phyloP scores from a whole-genome alignment of 345 rosid species.

The Citrus sp. region DNA sequence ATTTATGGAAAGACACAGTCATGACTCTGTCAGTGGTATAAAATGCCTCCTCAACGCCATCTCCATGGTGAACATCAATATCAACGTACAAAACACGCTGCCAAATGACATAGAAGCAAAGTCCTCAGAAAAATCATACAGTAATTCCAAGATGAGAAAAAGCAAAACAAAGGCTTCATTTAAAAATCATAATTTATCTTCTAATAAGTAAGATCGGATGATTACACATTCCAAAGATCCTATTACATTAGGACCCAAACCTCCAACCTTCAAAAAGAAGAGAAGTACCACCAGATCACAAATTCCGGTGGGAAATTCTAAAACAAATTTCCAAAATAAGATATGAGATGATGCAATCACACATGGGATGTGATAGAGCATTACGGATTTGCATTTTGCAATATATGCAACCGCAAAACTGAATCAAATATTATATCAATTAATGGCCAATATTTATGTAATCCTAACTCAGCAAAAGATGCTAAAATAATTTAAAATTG shows the following conservation, averaged over 20 bases:
- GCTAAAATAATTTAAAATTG: not conserved
- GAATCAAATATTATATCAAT: not conserved
- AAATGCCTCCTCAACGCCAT: conserved; percentile 98
- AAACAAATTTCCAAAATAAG: not conserved
- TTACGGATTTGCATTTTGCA: not conserved
- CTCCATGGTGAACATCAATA: conserved; percentile 98
- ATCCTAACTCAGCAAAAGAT: not conserved
- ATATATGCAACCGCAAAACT: not conserved
- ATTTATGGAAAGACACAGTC: conserved; percentile 98
- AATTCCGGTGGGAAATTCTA: not conserved
- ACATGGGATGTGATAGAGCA: not conserved
- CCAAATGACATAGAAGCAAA: conserved; percentile 25
- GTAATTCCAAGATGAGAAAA: not conserved
- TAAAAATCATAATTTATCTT: not conserved
- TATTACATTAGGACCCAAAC: not conserved
- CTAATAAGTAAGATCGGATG: not conserved
- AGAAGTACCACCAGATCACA: not conserved
- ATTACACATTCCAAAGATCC: not conserved
- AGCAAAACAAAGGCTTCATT: not conserved
- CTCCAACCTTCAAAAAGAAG: not conserved
- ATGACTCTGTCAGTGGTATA: conserved; percentile 99
- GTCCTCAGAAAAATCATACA: conserved; percentile 8
- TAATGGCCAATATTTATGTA: not conserved
- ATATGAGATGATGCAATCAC: conserved; percentile 1
- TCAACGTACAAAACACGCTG: conserved; percentile 94